Evolutionary conservation across 345 rosid species (phyloP), one percentile per base, ranked within the genome.

Genomic region (Barbarea vulgaris): DNA sequence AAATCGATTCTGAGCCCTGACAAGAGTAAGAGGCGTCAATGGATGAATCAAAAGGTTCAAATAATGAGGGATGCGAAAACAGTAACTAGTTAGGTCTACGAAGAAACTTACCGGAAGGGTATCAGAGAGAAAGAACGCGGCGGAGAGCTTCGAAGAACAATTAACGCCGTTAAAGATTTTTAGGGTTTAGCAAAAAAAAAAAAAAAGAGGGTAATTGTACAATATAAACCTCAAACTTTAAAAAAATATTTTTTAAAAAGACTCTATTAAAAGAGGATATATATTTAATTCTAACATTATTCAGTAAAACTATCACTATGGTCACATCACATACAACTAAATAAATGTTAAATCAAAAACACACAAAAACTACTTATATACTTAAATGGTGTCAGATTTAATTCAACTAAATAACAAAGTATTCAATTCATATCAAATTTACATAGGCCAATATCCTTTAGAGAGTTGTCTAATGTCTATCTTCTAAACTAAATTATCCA

Each of bases 111-210:
- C 78, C 52, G 25, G 67, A 25, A 34, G 47, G 24, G 55, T 30
- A 30, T 41, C 14, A 14, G 53, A 47, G 67, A 18, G 73, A 48
- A 1, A 3, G 27, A 55, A 25, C 37, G 41, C 42, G 67, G 73
- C 73, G 53, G 74, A 61, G 69, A 42, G 55, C 3, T 18, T 69
- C 64, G 56, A 11, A 41, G 67, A 27, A 19, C 12, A 19, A 31
- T 25, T 1, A 22, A 60, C 74, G 53, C 67, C 78, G 73, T 48
- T 56, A 18, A 46, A 48, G 39, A 12, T 24, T 57, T 57, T 75
- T 58, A 75, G 78, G 78, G 73, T 67, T 74, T 64, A 64, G 7
- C 50, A 7, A 44, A 28, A 25, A 51, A 3, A 9, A 37, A 27
- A 0, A 10, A 44, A 44, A 22, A 4, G 4, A 25, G 5, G 42